Evolutionary conservation across 495 filamentous ascomycete genomes (phyloP), one percentile per base, ranked within the genome.

Genomic region (Penicillium herquei): DNA sequence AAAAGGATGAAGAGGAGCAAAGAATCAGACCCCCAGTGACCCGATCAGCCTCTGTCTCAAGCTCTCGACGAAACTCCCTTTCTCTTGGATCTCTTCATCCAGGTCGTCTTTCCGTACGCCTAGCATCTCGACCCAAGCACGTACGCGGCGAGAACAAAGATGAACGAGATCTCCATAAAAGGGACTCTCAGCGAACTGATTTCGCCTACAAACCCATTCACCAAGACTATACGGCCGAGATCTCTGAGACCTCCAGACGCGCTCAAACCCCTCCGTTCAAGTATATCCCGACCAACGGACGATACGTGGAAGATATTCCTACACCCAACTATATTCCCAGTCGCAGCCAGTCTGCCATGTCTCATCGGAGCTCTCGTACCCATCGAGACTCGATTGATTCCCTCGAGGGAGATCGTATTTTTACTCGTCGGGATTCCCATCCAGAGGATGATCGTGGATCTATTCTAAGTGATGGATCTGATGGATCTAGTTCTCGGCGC

Each of bases 191-290:
- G 17, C 50, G 56, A 37, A n/a, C 57, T 3, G 69, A 71, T 9
- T 73, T 76, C 43, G 59, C 69, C 6, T 76, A 76, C 37, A 69
- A 63, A 39, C 73, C 70, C 1, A 66, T 74, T 12, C 64, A 55
- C 1, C 66, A 64, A 14, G 69, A 73, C 39, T 76, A 76, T 41
- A 41, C 65, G 0, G 52, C 63, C 17, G 70, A 76, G 44, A 61
- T 71, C 3, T 61, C 63, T 1, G 68, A 72, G 37, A 70, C 57
- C 0, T 43, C 65, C 0, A 53, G 49, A 1, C 49, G 17, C 2
- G 33, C 44, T 1, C 30, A 37, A 6, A 48, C 41, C 10, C 53
- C 64, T 32, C 63, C 67, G 17, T 74, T 75, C 39, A 66, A 62
- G 8, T 78, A 78, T 41, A 70, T 75, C 30, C 73, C 70, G 0